Evolutionary conservation across 1,284 basidiomycete genomes (phyloP).

Genomic region (Malassezia yamatoensis): DNA sequence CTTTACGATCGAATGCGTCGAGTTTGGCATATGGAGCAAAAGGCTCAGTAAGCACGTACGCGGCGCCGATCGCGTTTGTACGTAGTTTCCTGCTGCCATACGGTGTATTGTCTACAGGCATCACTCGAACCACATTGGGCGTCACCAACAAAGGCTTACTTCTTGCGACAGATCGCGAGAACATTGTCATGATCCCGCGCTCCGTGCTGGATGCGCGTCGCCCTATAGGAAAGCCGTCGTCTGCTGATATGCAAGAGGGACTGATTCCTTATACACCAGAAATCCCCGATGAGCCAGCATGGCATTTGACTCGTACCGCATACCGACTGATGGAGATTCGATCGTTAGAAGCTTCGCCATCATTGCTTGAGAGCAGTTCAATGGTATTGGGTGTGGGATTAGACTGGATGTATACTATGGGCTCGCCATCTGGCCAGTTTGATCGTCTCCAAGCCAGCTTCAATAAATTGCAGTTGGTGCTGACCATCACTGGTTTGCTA

Average conservation of each 20-base stretch:
- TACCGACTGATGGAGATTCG: constrained; percentile 50
- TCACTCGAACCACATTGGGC: constrained; percentile 66
- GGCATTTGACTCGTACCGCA: constrained; percentile 61
- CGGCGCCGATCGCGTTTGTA: constrained; percentile 52
- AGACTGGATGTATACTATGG: constrained; percentile 73
- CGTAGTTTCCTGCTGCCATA: constrained; percentile 65
- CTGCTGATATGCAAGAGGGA: constrained; percentile 72
- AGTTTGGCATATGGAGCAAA: constrained; percentile 17
- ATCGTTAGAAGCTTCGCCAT: constrained; percentile 60
- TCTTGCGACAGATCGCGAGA: constrained; percentile 68
- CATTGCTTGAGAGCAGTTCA: constrained; percentile 80
- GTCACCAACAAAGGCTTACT: constrained; percentile 78
- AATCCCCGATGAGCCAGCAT: constrained; percentile 62
- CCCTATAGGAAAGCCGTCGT: constrained; percentile 63
- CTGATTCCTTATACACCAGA: constrained; percentile 74
- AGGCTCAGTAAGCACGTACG: not conserved
- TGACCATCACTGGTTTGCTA: constrained; percentile 66
- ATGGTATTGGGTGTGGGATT: constrained; percentile 76
- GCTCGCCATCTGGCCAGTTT: constrained; percentile 79
- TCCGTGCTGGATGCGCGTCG: constrained; percentile 72
- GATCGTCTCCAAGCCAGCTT: constrained; percentile 68
- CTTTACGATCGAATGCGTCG: constrained; percentile 13
- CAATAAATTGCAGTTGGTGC: constrained; percentile 81
- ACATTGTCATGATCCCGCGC: constrained; percentile 66
- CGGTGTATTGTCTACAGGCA: constrained; percentile 60